These are phyloP conservation scores for Thraustochytrium sp. DNA, from an alignment of 352 stramenopile species.

Conservation along the genomic window DNA sequence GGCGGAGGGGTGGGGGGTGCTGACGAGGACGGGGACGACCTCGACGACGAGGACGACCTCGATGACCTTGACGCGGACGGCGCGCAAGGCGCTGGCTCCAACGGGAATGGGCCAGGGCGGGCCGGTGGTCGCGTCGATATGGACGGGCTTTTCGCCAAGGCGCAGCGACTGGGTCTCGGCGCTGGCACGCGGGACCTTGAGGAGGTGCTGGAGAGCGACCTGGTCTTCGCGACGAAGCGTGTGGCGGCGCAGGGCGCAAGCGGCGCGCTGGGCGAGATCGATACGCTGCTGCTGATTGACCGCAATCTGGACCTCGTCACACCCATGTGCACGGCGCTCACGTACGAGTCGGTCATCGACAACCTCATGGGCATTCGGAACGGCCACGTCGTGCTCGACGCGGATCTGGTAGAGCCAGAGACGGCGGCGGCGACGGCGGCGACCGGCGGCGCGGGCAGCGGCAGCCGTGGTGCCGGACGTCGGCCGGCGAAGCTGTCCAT, in stretches of 20 bases:
- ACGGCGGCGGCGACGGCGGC: not conserved
- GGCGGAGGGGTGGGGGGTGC: not conserved
- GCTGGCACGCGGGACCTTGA: not conserved
- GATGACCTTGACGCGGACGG: not conserved
- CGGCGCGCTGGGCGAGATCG: constrained; percentile 35
- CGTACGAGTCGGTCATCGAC: constrained; percentile 64
- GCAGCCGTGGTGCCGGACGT: not conserved
- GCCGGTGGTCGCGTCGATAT: not conserved
- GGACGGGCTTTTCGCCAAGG: not conserved
- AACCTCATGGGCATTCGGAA: constrained; percentile 63
- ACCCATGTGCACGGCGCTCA: constrained; percentile 62
- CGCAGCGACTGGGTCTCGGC: not conserved
- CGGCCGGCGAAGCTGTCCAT: constrained; percentile 46
- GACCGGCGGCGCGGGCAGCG: not conserved
- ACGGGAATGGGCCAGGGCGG: not conserved
- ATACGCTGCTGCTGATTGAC: constrained; percentile 66
- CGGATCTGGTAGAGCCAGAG: constrained; percentile 44
- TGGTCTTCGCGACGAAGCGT: constrained; percentile 5
- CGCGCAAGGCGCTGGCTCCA: not conserved
- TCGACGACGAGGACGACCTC: not conserved
- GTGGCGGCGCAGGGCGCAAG: not conserved
- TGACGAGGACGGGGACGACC: constrained; percentile 53
- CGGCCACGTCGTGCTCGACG: constrained; percentile 55
- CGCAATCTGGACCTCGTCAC: constrained; percentile 64
- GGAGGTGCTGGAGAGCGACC: not conserved